Evolutionary conservation across 768 basidiomycete genomes (phyloP), one percentile per base, ranked within the genome.

Genomic region (Leucosporidium yakuticum): DNA sequence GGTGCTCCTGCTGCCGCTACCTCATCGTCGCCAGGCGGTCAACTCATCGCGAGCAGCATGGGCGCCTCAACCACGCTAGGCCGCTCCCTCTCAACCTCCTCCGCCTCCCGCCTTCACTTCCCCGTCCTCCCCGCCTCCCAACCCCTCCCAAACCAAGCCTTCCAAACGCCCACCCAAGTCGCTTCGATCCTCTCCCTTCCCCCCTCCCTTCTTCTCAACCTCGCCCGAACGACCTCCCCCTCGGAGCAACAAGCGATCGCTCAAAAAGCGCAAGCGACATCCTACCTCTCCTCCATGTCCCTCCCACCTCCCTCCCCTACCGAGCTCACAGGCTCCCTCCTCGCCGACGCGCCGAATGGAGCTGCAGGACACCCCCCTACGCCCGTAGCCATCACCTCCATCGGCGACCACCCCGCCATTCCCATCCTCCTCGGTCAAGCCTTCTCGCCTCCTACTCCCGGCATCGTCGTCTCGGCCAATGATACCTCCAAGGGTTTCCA

Each of bases 251-350:
- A 32, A 17, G 57, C 36, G 5, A 65, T 71, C 32, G 68, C 70
- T 17, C 56, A 53, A 31, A 15, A 20, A 4, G 32, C 31, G 5
- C 39, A 61, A 4, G 67, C 54, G 25, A 51, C 14, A 12, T 32
- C 48, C 19, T 74, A 69, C 65, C 60, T 74, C 25, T 56, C 65
- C 11, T 4, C 48, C 20, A 74, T 74, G 73, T 39, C 63, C 27
- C 61, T 74, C n/a, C 73, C 73, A 9, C 73, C 73, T 14, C 73
- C 73, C 34, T 67, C 65, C 8, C 73, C 73, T 31, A 63, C 65
- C 11, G 63, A 59, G 15, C 62, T 72, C 31, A 15, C 39, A 15
- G 65, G 68, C 49, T 20, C 60, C 31, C 25, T 17, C 55, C 36
- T 53, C 64, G 39, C 57, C 68, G 23, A 34, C 36, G 17, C 57